These are phyloP conservation scores for Alternaria postmessia DNA, from an alignment of 2,329 filamentous ascomycete genomes.

Conservation along the genomic window DNA sequence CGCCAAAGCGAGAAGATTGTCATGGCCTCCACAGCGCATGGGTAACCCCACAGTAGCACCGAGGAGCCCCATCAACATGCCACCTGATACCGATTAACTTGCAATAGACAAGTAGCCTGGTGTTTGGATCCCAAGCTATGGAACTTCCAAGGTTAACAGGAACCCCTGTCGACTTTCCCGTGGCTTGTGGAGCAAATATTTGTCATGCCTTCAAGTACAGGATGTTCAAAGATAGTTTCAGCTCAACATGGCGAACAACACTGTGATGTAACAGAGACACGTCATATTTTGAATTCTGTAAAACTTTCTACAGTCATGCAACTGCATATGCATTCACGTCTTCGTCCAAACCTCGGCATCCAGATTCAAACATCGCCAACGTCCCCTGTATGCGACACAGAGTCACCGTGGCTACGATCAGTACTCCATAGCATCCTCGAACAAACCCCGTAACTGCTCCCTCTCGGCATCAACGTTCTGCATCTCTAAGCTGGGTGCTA, in stretches of 20 bases:
- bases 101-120: background rate
- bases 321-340: background rate
- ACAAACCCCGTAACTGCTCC: conserved; percentile 58
- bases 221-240: background rate
- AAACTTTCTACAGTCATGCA: background rate
- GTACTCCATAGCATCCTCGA: conserved; percentile 49
- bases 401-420: background rate
- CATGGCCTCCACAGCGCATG: background rate
- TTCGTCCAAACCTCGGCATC: background rate
- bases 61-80: background rate
- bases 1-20: background rate
- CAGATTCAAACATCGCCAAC: background rate
- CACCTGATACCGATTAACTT: background rate
- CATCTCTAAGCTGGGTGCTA: conserved; percentile 78
- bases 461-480: conserved; percentile 57
- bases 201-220: background rate
- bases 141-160: background rate
- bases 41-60: conserved; percentile 3
- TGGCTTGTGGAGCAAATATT: background rate
- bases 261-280: background rate
- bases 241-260: background rate
- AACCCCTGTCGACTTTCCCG: background rate
- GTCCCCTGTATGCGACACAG: background rate
- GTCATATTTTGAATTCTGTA: background rate
- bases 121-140: background rate